These are phyloP conservation scores for Papiliotrema laurentii DNA, from an alignment of 1,284 basidiomycete species.

Conservation along the genomic window DNA sequence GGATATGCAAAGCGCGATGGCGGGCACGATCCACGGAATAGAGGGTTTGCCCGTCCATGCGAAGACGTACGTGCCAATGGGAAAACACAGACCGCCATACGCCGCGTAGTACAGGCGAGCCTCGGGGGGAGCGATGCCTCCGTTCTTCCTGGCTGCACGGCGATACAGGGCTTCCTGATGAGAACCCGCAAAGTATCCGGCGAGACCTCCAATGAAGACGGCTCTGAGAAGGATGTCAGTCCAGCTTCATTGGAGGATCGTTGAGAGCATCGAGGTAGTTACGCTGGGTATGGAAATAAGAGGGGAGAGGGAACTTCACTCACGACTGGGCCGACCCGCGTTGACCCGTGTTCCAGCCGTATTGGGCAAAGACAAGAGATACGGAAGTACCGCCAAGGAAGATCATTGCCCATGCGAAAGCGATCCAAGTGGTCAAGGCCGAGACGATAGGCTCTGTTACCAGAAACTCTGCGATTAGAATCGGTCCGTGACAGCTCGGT, in stretches of 20 bases:
- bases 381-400: conserved; percentile 36
- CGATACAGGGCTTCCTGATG: conserved; percentile 38
- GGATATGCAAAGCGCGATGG: conserved; percentile 21
- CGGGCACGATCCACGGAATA: conserved; percentile 37
- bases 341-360: conserved; percentile 35
- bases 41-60: conserved; percentile 41
- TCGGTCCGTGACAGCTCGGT: background rate
- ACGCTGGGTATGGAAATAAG: background rate
- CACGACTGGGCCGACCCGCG: conserved; percentile 30
- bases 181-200: conserved; percentile 66
- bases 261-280: background rate
- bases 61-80: conserved; percentile 28
- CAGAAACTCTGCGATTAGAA: conserved; percentile 34
- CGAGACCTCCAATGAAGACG: conserved; percentile 58
- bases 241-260: background rate
- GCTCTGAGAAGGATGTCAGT: conserved; percentile 10
- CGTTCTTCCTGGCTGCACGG: conserved; percentile 20
- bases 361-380: conserved; percentile 33
- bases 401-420: conserved; percentile 43
- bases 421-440: conserved; percentile 49
- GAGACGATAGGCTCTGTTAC: conserved; percentile 51
- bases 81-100: conserved; percentile 41
- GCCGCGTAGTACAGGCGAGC: conserved; percentile 49
- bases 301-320: conserved; percentile 6
- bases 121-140: conserved; percentile 49